Conservation (phyloP, 1,284 basidiomycete species). For the Coniferiporia sulphurascens region DNA sequence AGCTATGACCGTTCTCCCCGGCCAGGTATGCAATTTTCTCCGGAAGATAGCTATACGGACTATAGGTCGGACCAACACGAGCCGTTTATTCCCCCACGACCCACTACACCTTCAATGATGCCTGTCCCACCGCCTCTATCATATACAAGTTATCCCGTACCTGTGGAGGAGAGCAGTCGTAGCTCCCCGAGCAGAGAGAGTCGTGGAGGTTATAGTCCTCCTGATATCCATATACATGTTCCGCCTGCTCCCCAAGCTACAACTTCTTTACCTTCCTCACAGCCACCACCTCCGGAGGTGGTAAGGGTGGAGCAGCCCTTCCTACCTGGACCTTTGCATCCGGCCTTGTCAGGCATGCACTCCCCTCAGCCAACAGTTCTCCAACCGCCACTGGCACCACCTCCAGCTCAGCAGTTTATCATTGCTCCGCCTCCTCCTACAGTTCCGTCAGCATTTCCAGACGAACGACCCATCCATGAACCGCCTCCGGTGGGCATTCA, state of each 20-base stretch:
- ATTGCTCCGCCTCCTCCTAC: slow-evolving; percentile 25
- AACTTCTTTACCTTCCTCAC: background rate
- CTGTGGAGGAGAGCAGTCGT: background rate
- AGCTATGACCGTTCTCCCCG: background rate
- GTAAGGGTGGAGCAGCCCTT: background rate
- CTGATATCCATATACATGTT: slow-evolving; percentile 7
- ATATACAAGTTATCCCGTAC: background rate
- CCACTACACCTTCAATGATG: background rate
- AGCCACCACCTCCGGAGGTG: background rate
- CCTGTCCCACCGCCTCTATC: slow-evolving; percentile 3
- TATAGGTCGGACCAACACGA: background rate
- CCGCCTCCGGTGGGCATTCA: slow-evolving; percentile 8
- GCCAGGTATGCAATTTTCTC: background rate
- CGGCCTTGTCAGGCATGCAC: background rate
- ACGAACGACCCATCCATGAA: background rate
- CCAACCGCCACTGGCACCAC: background rate
- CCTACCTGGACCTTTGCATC: background rate
- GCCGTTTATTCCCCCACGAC: slow-evolving; percentile 15
- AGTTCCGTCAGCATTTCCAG: slow-evolving; percentile 1
- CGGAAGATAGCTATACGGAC: background rate
- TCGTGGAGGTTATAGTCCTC: background rate
- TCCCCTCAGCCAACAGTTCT: background rate
- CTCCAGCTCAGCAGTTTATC: slow-evolving; percentile 15
- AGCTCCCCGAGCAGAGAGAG: background rate
- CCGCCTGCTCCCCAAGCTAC: background rate